Conservation (phyloP, 805 yeast genomes). For the Lachancea lanzarotensis region DNA sequence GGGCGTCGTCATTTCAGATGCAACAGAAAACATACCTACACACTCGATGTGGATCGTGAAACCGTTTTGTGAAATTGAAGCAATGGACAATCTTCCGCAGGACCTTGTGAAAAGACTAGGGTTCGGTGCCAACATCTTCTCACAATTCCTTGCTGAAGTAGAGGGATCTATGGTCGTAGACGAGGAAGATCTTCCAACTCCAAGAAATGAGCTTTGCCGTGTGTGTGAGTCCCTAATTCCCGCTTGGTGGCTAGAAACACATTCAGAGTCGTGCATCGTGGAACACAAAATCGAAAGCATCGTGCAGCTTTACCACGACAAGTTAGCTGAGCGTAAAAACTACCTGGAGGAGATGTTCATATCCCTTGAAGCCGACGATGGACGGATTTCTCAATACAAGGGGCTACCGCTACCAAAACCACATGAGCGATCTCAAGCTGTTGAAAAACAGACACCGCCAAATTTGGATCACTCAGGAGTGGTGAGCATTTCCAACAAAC, state of each 20-base stretch:
- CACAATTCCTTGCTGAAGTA: conserved; percentile 59
- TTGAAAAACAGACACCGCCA: background rate
- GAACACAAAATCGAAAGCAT: conserved; percentile 80
- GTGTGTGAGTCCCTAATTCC: conserved; percentile 90
- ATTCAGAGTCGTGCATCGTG: conserved; percentile 76
- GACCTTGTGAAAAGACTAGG: conserved; percentile 72
- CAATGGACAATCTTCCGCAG: conserved; percentile 60
- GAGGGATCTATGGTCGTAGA: conserved; percentile 59
- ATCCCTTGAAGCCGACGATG: conserved; percentile 21
- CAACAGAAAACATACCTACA: conserved; percentile 49
- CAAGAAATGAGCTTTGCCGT: conserved; percentile 76
- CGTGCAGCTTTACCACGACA: conserved; percentile 69
- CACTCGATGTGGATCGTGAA: conserved; percentile 93
- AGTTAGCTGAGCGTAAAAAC: conserved; percentile 61
- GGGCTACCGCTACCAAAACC: conserved; percentile 45
- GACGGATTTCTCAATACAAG: conserved; percentile 44
- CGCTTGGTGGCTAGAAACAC: conserved; percentile 93
- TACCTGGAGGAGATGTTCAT: conserved; percentile 37
- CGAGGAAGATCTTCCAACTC: conserved; percentile 64
- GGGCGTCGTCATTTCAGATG: conserved; percentile 74
- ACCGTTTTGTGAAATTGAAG: conserved; percentile 60
- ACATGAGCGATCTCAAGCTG: background rate
- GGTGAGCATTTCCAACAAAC: background rate
- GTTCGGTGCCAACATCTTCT: conserved; percentile 81
- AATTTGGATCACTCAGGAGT: background rate